These are phyloP conservation scores for Pulveroboletus sp. DNA, from an alignment of 768 basidiomycete genomes.

Conservation along the genomic window DNA sequence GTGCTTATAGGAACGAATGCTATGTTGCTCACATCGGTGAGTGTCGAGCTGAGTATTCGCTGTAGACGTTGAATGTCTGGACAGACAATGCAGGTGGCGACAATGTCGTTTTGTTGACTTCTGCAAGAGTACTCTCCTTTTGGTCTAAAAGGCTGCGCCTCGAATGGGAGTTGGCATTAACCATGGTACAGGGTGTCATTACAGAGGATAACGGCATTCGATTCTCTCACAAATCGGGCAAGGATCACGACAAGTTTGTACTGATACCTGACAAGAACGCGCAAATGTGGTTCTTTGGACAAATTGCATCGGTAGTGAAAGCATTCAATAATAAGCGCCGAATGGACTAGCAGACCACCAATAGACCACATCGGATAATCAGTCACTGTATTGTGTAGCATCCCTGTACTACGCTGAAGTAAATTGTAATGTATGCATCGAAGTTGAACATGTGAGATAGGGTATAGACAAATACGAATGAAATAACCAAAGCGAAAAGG, in stretches of 20 bases:
- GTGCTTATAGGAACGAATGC: conserved; percentile 73
- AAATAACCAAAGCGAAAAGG: conserved; percentile 18
- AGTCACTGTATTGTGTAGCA: conserved; percentile 22
- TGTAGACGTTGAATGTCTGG: conserved; percentile 9
- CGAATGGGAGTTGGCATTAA: conserved; percentile 89
- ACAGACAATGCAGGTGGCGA: conserved; percentile 76
- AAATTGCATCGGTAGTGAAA: conserved; percentile 73
- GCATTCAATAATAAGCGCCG: conserved; percentile 67
- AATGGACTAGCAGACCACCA: conserved; percentile 48
- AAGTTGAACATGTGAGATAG: conserved; percentile 22
- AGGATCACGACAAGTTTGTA: conserved; percentile 71
- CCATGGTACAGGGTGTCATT: conserved; percentile 80
- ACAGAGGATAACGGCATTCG: conserved; percentile 90
- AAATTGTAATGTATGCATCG: conserved; percentile 24
- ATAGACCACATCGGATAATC: conserved; percentile 15
- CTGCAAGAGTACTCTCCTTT: conserved; percentile 74
- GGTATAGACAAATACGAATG: conserved; percentile 25
- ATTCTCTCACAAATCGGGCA: conserved; percentile 75
- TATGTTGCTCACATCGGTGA: conserved; percentile 92
- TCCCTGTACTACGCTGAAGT: conserved; percentile 22
- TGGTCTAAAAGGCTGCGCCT: conserved; percentile 80
- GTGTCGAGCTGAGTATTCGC: conserved; percentile 20
- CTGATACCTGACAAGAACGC: conserved; percentile 71
- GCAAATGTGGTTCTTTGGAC: conserved; percentile 77
- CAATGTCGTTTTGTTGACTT: conserved; percentile 76